Percentiles rank a stretch among this genome's conserved stretches.
These are phyloP conservation scores for Talaromyces piceae DNA, from an alignment of 2,329 filamentous ascomycete species.

Conservation along the genomic window DNA sequence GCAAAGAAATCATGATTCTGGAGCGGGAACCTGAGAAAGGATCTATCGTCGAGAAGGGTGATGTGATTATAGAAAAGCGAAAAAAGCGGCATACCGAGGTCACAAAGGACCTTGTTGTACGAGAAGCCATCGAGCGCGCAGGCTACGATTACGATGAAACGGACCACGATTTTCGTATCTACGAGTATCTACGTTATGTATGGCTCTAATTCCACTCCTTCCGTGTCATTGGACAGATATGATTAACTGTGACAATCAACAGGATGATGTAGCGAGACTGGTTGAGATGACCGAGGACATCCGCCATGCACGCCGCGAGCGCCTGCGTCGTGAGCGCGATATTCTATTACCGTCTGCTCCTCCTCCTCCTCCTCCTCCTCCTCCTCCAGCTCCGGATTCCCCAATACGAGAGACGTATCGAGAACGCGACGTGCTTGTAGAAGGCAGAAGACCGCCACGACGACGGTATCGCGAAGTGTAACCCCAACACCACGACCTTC, in stretches of 20 bases:
- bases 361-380: constrained; percentile 12
- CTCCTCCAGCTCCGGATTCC: constrained; percentile 12
- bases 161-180: constrained; percentile 81
- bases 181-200: constrained; percentile 83
- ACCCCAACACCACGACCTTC: neutral
- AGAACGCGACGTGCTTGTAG: constrained; percentile 8
- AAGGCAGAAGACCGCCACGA: constrained; percentile 4
- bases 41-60: constrained; percentile 37
- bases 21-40: constrained; percentile 17
- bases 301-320: constrained; percentile 54
- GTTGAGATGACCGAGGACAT: constrained; percentile 79
- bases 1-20: constrained; percentile 3
- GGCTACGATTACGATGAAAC: constrained; percentile 91
- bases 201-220: constrained; percentile 34
- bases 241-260: constrained; percentile 9
- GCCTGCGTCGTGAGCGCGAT: constrained; percentile 44
- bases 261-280: constrained; percentile 83
- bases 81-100: constrained; percentile 92
- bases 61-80: constrained; percentile 27
- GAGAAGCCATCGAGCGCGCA: constrained; percentile 75
- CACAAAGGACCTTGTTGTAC: constrained; percentile 80
- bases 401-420: constrained; percentile 7
- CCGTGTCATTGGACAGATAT: neutral
- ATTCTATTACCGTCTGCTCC: constrained; percentile 17
- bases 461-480: constrained; percentile 10